Percentiles rank a stretch among this genome's conserved stretches.
phyloP scores from a whole-genome alignment of 2,329 filamentous ascomycete species.

The Arthrobotrys sphaeroides region DNA sequence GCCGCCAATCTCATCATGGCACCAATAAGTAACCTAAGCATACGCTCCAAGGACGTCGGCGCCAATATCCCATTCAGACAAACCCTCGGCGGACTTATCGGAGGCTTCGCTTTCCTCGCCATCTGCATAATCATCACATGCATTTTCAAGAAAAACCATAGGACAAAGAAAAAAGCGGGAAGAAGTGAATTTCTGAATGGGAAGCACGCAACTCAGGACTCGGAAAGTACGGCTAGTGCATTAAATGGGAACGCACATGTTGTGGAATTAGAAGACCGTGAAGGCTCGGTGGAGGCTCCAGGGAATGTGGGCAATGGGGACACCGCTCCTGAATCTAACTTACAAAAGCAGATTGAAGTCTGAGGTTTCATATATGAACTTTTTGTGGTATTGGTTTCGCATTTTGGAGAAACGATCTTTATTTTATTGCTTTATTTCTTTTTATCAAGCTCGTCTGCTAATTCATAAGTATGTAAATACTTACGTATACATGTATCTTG shows the following conservation, averaged over 20 bases:
- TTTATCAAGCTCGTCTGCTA: too few relatives aligned
- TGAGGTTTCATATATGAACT: too few relatives aligned
- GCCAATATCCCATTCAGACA: slow-evolving; percentile 6
- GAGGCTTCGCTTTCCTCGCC: slow-evolving; percentile 20
- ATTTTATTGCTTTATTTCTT: too few relatives aligned
- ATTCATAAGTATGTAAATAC: too few relatives aligned
- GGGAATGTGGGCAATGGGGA: background rate
- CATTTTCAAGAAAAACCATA: background rate
- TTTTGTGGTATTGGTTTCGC: too few relatives aligned
- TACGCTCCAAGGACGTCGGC: background rate
- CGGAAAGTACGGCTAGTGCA: background rate
- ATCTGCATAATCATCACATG: slow-evolving; percentile 1
- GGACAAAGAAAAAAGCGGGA: background rate
- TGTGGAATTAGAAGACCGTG: too few relatives aligned
- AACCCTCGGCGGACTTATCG: slow-evolving; percentile 32
- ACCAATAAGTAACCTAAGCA: background rate
- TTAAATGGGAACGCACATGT: background rate
- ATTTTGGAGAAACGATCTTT: too few relatives aligned
- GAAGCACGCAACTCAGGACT: background rate
- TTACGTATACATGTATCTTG: too few relatives aligned
- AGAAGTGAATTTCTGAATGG: slow-evolving; percentile 12
- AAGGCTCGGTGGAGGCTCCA: background rate
- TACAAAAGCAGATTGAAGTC: too few relatives aligned
- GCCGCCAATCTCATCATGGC: background rate
- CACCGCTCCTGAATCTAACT: background rate